phyloP scores from a whole-genome alignment of 169 alveolate species.

The Toxoplasma gondii region DNA sequence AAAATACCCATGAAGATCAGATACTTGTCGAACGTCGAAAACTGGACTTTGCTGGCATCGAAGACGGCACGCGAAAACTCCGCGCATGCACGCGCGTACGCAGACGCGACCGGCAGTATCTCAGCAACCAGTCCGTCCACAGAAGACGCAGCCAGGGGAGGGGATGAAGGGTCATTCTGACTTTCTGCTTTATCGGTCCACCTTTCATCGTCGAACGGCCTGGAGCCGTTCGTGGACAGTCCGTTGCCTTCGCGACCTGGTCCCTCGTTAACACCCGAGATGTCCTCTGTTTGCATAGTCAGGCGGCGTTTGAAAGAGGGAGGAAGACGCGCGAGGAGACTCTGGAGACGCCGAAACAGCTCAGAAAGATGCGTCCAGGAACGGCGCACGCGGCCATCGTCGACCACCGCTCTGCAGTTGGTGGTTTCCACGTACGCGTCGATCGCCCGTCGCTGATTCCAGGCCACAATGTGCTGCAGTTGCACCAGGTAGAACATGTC shows the following conservation, averaged over 20 bases:
- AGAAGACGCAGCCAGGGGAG: neutral
- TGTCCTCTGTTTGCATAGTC: neutral
- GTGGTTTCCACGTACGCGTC: constrained; percentile 26
- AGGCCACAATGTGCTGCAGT: constrained; percentile 61
- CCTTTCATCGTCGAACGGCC: too few relatives aligned
- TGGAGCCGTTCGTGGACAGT: neutral
- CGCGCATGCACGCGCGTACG: neutral
- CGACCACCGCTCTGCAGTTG: neutral
- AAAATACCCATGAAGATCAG: neutral
- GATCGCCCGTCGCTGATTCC: constrained; percentile 64
- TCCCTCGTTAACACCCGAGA: neutral
- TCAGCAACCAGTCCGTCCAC: neutral
- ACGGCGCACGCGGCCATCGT: neutral
- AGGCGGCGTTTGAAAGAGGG: neutral
- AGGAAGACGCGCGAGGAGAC: constrained; percentile 5
- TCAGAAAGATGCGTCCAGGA: neutral
- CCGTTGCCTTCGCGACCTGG: neutral
- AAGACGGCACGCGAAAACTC: constrained; percentile 13
- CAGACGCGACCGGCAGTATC: neutral
- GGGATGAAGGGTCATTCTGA: neutral
- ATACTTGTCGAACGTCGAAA: neutral
- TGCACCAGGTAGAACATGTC: constrained; percentile 52
- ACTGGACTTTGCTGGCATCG: constrained; percentile 19
- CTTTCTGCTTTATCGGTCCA: neutral
- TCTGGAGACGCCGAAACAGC: neutral